phyloP scores from a whole-genome alignment of 2,329 filamentous ascomycete genomes.

The Penicillium sp. region DNA sequence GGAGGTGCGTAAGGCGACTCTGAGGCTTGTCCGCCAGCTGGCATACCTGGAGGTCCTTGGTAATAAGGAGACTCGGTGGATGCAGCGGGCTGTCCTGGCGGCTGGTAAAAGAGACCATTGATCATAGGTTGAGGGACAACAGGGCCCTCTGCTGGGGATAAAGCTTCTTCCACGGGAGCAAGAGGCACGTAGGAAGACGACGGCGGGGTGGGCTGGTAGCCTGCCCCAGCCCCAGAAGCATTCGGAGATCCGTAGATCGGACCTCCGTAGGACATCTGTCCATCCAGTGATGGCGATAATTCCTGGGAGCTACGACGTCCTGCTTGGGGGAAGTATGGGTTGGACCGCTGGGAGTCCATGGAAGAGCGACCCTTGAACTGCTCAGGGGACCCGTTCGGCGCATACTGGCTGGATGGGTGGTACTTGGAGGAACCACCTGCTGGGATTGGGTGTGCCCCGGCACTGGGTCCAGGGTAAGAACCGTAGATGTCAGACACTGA shows the following conservation, averaged over 20 bases:
- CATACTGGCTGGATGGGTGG: conserved; percentile 46
- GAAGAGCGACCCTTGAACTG: conserved; percentile 53
- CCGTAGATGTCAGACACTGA: conserved; percentile 77
- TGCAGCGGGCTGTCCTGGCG: conserved; percentile 14
- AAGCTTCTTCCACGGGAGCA: conserved; percentile 43
- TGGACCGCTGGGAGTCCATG: conserved; percentile 48
- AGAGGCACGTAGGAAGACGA: conserved; percentile 41
- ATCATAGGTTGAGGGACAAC: conserved; percentile 25
- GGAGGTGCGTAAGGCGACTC: conserved; percentile 35
- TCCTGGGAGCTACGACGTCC: conserved; percentile 43
- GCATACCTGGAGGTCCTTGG: conserved; percentile 20
- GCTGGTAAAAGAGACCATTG: conserved; percentile 28
- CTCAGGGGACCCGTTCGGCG: conserved; percentile 54
- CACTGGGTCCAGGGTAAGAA: conserved; percentile 47
- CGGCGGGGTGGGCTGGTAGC: conserved; percentile 41
- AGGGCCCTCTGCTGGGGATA: conserved; percentile 23
- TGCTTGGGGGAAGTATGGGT: conserved; percentile 36
- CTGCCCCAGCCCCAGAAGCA: conserved; percentile 21
- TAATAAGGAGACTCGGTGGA: conserved; percentile 28
- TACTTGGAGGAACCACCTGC: conserved; percentile 43
- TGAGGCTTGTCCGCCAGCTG: conserved; percentile 22
- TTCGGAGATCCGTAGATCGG: conserved; percentile 36
- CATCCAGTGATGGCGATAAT: conserved; percentile 35
- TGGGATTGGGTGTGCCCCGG: conserved; percentile 34
- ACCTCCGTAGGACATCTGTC: conserved; percentile 33